Conservation (phyloP, 2,329 filamentous ascomycete species). For the Beauveria sp. region DNA sequence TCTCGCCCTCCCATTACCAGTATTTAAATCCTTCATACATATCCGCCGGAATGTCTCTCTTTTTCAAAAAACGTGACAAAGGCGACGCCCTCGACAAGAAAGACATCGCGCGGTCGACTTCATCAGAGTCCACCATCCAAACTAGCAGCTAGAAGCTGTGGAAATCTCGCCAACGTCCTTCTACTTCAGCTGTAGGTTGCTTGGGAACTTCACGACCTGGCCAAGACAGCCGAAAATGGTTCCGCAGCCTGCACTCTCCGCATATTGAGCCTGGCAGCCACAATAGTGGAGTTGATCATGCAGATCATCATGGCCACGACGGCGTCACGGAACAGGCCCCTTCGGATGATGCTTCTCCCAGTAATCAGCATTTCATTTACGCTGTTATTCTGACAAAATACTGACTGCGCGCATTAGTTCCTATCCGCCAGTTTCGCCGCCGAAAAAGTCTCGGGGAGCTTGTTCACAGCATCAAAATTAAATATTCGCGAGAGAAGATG, state of each 20-base stretch:
- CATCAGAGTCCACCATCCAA: conserved; percentile 7
- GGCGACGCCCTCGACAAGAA: conserved; percentile 2
- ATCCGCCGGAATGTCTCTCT: conserved; percentile 9
- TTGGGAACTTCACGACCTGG: conserved; percentile 1
- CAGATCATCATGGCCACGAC: neutral
- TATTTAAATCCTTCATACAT: conserved; percentile 11
- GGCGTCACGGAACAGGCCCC: neutral
- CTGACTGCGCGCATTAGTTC: conserved; percentile 4
- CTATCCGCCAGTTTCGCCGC: conserved; percentile 14
- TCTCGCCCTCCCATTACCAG: conserved; percentile 1
- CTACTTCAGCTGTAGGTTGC: conserved; percentile 1
- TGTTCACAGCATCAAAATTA: conserved; percentile 22
- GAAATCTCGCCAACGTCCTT: conserved; percentile 17
- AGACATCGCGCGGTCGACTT: neutral
- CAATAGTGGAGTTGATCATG: neutral
- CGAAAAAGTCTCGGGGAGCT: conserved; percentile 23
- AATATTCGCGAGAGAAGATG: conserved; percentile 20
- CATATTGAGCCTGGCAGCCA: neutral
- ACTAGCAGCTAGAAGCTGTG: conserved; percentile 22
- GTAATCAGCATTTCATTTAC: neutral
- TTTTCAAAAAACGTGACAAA: conserved; percentile 10
- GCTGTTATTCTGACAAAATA: conserved; percentile 7
- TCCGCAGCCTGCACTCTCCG: conserved; percentile 3
- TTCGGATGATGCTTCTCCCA: neutral
- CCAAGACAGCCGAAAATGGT: conserved; percentile 9